Percentiles rank a stretch among this genome's conserved stretches.
Evolutionary conservation across 768 basidiomycete genomes (phyloP).

Genomic region (Suillus subalutaceus): DNA sequence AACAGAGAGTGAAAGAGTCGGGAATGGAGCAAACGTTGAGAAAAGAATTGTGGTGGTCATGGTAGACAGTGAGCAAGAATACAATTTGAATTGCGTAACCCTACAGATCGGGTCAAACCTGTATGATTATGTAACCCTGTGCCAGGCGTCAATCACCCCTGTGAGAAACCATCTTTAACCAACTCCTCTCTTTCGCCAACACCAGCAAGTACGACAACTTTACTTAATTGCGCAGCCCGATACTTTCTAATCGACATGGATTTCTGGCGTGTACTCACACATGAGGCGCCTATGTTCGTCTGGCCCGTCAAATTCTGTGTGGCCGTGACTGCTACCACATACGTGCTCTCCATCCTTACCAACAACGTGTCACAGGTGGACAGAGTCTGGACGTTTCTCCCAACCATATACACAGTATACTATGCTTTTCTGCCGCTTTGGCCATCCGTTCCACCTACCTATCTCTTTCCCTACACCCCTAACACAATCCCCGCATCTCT

Average conservation of each 20-base stretch:
- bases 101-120: background rate
- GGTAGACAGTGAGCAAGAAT: slow-evolving; percentile 10
- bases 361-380: slow-evolving; percentile 89
- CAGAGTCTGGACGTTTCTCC: slow-evolving; percentile 78
- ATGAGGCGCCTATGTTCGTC: slow-evolving; percentile 40
- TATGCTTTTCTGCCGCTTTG: slow-evolving; percentile 76
- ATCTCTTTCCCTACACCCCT: slow-evolving; percentile 60
- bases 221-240: background rate
- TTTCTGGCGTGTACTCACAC: slow-evolving; percentile 13
- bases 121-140: slow-evolving; percentile 12
- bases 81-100: slow-evolving; percentile 13
- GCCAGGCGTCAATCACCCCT: background rate
- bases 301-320: slow-evolving; percentile 71
- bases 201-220: background rate
- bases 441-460: slow-evolving; percentile 38
- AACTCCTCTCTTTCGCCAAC: background rate
- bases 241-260: slow-evolving; percentile 16
- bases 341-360: slow-evolving; percentile 65
- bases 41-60: slow-evolving; percentile 59
- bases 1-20: slow-evolving; percentile 52
- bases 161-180: background rate
- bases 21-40: slow-evolving; percentile 64
- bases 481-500: slow-evolving; percentile 38
- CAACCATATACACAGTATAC: slow-evolving; percentile 81
- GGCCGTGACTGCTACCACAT: slow-evolving; percentile 49